Evolutionary conservation across 2,329 filamentous ascomycete genomes (phyloP).

Genomic region (Trichoderma hamatum): DNA sequence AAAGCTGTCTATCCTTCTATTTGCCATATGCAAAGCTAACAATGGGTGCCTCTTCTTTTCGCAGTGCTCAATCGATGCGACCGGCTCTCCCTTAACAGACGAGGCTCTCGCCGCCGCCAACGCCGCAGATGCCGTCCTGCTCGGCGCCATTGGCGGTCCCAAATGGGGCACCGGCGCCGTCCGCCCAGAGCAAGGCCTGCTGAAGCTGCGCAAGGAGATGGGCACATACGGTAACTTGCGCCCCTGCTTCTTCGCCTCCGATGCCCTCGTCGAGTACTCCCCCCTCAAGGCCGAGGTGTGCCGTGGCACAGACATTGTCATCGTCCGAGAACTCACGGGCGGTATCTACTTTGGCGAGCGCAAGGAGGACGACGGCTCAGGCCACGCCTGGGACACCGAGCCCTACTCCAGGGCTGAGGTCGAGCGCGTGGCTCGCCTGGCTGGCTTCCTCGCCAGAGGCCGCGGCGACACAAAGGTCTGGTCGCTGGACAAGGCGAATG

Average conservation of each 20-base stretch:
- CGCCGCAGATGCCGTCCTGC: constrained; percentile 82
- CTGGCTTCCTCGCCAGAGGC: constrained; percentile 77
- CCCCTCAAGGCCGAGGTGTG: constrained; percentile 86
- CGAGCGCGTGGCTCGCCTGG: constrained; percentile 82
- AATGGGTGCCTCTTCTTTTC: background rate
- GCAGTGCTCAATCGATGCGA: constrained; percentile 85
- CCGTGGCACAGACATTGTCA: constrained; percentile 85
- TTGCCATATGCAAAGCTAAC: background rate
- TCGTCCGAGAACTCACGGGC: constrained; percentile 88
- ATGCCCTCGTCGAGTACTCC: constrained; percentile 79
- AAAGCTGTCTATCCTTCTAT: background rate
- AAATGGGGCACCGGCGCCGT: constrained; percentile 91
- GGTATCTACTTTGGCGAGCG: constrained; percentile 96
- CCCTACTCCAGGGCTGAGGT: constrained; percentile 84
- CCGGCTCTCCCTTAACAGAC: constrained; percentile 77
- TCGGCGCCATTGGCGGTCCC: constrained; percentile 94
- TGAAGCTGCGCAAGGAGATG: constrained; percentile 91
- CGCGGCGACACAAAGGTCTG: constrained; percentile 71
- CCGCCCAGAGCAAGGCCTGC: constrained; percentile 89
- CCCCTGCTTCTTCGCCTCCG: constrained; percentile 93
- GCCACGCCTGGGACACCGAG: constrained; percentile 79
- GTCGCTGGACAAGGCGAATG: constrained; percentile 95
- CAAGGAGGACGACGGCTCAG: constrained; percentile 69
- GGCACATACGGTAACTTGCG: constrained; percentile 92
- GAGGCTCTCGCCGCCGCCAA: constrained; percentile 82